Base-by-base conservation (phyloP, 2,329 filamentous ascomycete species). In the Phoma herbarum region DNA sequence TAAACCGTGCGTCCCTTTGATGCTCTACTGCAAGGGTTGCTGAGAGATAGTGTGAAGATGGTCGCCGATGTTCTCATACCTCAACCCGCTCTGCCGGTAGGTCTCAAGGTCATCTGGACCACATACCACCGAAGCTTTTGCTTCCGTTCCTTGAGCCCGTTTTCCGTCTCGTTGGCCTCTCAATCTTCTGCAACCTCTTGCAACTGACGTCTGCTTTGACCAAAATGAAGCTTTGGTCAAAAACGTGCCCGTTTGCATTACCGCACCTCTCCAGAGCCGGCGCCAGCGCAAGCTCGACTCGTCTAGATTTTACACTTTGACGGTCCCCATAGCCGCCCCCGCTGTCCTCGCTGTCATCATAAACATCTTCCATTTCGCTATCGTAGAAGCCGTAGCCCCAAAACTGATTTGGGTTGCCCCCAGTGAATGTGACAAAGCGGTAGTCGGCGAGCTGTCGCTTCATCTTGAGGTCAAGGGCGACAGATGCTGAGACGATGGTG, bases 121-220 rank as follows among this genome's bases (percentile, higher is more conserved):
- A 71, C 51, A 66, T 55, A 6, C 50, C 47, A 26, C 60, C 60
- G 12, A 68, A 61, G 18, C 53, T 58, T 45, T 53, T 65, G 14
- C 53, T 58, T 9, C 57, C 61, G n/a, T 50, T 60, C 14, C 43
- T 59, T 28, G 54, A 37, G 8, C 57, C 46, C 7, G 59, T 47
- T 52, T 63, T 72, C 20, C 56, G 54, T 18, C 57, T 65, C 4
- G 45, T 28, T 31, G 62, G 62, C 41, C 59, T 69, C 53, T 65
- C 64, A 42, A 46, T 37, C 50, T 65, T 70, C 35, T 72, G 71
- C 31, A 76, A 37, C 48, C 69, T 64, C 60, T 67, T 75, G 60
- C 75, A 77, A 20, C 65, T 75, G 16, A 77, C 75, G 53, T 77
- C 75, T 33, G 75, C 73, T 53, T 76, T 77, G 41, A 77, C 68